Percentiles rank a stretch among this genome's conserved stretches.
phyloP scores from a whole-genome alignment of 768 basidiomycete species.

The Pluteus cervinus region DNA sequence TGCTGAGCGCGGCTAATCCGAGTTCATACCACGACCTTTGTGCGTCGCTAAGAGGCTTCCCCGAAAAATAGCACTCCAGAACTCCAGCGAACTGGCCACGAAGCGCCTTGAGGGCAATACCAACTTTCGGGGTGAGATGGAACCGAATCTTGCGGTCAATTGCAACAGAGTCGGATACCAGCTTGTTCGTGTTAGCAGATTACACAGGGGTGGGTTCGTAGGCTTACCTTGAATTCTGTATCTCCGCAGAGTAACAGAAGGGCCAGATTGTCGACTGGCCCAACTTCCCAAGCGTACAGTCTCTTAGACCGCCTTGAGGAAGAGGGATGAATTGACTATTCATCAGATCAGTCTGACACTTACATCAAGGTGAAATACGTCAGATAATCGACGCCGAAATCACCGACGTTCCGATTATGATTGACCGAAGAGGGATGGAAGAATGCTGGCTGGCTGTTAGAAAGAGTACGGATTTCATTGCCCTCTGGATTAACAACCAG shows the following conservation, averaged over 20 bases:
- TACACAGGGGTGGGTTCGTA: neutral
- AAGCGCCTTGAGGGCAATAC: slow-evolving; percentile 75
- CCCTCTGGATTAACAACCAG: slow-evolving; percentile 57
- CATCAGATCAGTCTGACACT: slow-evolving; percentile 13
- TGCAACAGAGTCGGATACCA: slow-evolving; percentile 60
- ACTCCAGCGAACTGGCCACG: slow-evolving; percentile 55
- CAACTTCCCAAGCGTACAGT: slow-evolving; percentile 90
- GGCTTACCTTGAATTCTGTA: slow-evolving; percentile 68
- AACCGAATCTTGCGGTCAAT: slow-evolving; percentile 87
- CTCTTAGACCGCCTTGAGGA: slow-evolving; percentile 82
- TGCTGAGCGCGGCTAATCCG: slow-evolving; percentile 57
- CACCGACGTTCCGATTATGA: slow-evolving; percentile 58
- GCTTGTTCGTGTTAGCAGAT: slow-evolving; percentile 32
- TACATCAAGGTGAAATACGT: slow-evolving; percentile 88
- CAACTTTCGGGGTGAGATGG: slow-evolving; percentile 60
- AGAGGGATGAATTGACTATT: slow-evolving; percentile 8
- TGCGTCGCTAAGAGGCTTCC: slow-evolving; percentile 47
- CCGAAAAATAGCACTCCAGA: slow-evolving; percentile 63
- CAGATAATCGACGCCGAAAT: slow-evolving; percentile 72
- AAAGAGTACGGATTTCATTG: slow-evolving; percentile 70
- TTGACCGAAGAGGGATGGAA: slow-evolving; percentile 95
- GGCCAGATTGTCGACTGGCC: slow-evolving; percentile 80
- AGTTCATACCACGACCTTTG: slow-evolving; percentile 73
- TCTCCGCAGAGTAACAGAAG: slow-evolving; percentile 86
- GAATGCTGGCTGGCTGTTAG: slow-evolving; percentile 69